These are phyloP conservation scores for Paraphaeosphaeria minitans DNA, from an alignment of 2,329 filamentous ascomycete genomes.

Conservation along the genomic window DNA sequence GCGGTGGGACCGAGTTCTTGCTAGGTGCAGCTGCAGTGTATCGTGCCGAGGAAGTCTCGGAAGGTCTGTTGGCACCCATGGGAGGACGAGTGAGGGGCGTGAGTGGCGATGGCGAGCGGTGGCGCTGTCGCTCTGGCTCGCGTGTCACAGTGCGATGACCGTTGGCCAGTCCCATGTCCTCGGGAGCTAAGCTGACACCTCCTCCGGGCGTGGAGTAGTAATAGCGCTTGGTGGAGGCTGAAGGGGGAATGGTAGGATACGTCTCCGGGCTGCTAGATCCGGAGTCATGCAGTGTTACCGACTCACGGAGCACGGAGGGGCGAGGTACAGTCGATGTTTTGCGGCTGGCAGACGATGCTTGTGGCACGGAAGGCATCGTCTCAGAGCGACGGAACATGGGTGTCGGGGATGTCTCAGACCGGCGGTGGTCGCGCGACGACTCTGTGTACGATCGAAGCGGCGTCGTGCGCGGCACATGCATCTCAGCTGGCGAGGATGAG, in stretches of 20 bases:
- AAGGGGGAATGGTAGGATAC: slow-evolving; percentile 30
- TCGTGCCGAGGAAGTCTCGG: slow-evolving; percentile 20
- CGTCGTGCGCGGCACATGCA: slow-evolving; percentile 31
- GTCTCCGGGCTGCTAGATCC: slow-evolving; percentile 32
- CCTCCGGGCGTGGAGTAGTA: slow-evolving; percentile 34
- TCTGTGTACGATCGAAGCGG: slow-evolving; percentile 42
- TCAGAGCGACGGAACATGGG: slow-evolving; percentile 49
- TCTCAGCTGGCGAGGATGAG: slow-evolving; percentile 42
- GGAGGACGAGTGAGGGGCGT: slow-evolving; percentile 37
- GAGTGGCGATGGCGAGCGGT: slow-evolving; percentile 36
- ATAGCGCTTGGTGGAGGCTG: slow-evolving; percentile 33
- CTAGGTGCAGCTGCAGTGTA: slow-evolving; percentile 22
- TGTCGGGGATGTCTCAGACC: slow-evolving; percentile 39
- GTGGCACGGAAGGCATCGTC: slow-evolving; percentile 47
- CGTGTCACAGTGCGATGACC: slow-evolving; percentile 40
- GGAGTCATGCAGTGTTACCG: slow-evolving; percentile 28
- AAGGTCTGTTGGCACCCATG: slow-evolving; percentile 38
- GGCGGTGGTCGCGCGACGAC: slow-evolving; percentile 31
- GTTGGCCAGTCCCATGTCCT: slow-evolving; percentile 28
- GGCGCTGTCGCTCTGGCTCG: slow-evolving; percentile 36
- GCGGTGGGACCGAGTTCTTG: slow-evolving; percentile 19
- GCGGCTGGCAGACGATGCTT: slow-evolving; percentile 32
- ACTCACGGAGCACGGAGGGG: slow-evolving; percentile 39
- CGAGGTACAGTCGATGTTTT: slow-evolving; percentile 29
- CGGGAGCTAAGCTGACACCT: slow-evolving; percentile 29